Base-by-base conservation (phyloP, 371 early-diverging fungal species). In the Mucor circinelloides region DNA sequence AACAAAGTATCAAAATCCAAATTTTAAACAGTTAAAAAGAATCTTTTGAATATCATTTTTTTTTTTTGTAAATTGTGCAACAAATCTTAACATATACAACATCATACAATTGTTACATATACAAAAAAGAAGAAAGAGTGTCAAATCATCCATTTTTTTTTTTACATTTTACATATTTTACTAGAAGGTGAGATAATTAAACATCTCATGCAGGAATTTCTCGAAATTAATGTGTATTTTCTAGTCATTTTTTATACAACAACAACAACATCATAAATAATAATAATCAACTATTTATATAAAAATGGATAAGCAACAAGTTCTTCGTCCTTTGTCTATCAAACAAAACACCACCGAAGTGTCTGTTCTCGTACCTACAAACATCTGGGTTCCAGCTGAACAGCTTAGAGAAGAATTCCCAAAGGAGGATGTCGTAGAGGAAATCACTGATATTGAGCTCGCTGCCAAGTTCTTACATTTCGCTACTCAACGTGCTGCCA, bases 331-430 rank as follows among this genome's bases (percentile, higher is more conserved):
- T 68, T 85, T 96, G 58, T 84, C 89, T 71, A 82, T 94, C 77
- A 94, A 91, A 85, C 90, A 91, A 72, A 87, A 88, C 73, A 82
- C 88, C 52, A 86, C 89, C 62, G 95, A 96, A 75, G 85, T 94
- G 69, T 87, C 93, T 42, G 89, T 96, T 67, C 83, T 94, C 57
- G 89, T 95, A 10, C 93, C 95, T 67, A 85, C 90, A 67, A 88
- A 89, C 73, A 89, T 92, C 69, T 96, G 95, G 95, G 93, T 92
- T 17, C 86, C 90, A 44, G 97, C 97, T 63, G 97, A 96, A 76
- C 91, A 90, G 69, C 80, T 94, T 58, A 87, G 92, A 57, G 97
- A 96, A 79, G 88, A 88, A 70, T 92, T 93, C 70, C 78, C 82
- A 58, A 73, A 73, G 28, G 54, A 81, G 48, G 80, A 79, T 38